Percentiles rank a stretch among this genome's conserved stretches.
phyloP scores from a whole-genome alignment of 495 filamentous ascomycete genomes.

The Aspergillus ostianus region DNA sequence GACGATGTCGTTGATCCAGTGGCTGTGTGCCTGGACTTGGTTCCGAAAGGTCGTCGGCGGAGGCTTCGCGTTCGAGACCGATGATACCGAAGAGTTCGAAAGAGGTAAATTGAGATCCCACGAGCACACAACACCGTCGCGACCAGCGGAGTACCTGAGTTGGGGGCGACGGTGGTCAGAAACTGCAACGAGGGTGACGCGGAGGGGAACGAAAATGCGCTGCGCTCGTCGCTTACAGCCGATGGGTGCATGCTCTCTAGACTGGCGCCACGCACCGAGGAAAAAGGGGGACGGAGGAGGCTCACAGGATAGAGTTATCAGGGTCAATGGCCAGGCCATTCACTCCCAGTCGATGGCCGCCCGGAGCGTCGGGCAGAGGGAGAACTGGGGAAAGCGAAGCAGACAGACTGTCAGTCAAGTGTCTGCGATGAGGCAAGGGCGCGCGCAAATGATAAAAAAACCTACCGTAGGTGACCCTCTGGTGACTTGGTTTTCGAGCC shows the following conservation, averaged over 20 bases:
- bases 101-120: conserved; percentile 74
- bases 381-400: conserved; percentile 60
- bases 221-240: neutral
- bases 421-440: neutral
- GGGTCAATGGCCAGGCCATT: conserved; percentile 88
- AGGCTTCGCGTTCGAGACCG: conserved; percentile 33
- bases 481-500: conserved; percentile 49
- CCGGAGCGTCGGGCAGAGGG: conserved; percentile 85
- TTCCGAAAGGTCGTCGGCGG: conserved; percentile 68
- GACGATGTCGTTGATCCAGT: conserved; percentile 98
- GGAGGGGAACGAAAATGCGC: neutral
- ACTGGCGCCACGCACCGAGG: too few species aligned
- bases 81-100: conserved; percentile 33
- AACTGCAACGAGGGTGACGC: conserved; percentile 8
- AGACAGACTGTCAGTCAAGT: conserved; percentile 16
- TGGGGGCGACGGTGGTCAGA: conserved; percentile 23
- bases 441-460: conserved; percentile 9
- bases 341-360: conserved; percentile 89
- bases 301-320: conserved; percentile 84
- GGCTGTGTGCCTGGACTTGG: conserved; percentile 95
- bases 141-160: conserved; percentile 85
- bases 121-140: conserved; percentile 93
- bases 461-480: conserved; percentile 51
- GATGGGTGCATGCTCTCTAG: neutral
- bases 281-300: neutral